Base-by-base conservation (phyloP, 2,329 filamentous ascomycete species). In the Zymoseptoria passerinii region DNA sequence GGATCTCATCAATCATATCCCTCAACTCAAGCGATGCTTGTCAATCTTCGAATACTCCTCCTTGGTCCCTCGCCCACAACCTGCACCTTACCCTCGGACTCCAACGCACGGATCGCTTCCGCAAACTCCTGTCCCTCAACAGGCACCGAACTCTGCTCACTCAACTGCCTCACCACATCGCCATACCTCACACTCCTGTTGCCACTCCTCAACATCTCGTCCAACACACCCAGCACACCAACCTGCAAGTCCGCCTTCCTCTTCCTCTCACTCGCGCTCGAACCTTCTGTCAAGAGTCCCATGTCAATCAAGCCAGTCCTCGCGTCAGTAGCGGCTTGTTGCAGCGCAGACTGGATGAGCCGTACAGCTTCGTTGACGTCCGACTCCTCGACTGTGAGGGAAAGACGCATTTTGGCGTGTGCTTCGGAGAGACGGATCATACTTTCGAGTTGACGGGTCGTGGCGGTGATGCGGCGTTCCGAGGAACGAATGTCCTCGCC, bases 341-440 rank as follows among this genome's bases (percentile, higher is more conserved):
- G 97, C 70, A 99, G 84, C 1, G 95, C 94, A 0, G 86, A 89
- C 70, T 92, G 90, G 74, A 99, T 99, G 49, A 99, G 80, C 9
- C 94, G 87, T 52, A 95, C 90, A 0, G 94, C 92, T 77, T 99
- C 94, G 53, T 84, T 78, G 5, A 99, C 95, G 69, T 99, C 95
- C 53, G 83, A 82, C 28, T 82, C 83, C 0, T 89, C 91, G 49
- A 99, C 94, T 13, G 80, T 83, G 2, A 79, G 73, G 0, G 88
- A 84, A 4, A 99, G 83, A 3, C 94, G 88, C 95, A 99, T 99
- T 75, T 96, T 96, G 53, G 94, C 95, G 74, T 99, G 95, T 0
- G 92, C 94, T 78, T 99, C 94, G 1, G 92, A 79, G 2, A 99
- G 87, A 61, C 94, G 92, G 71, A 99, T 97, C 95, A 99, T 99